These are phyloP conservation scores for Apiospora hydei DNA, from an alignment of 2,329 filamentous ascomycete species.

Conservation along the genomic window DNA sequence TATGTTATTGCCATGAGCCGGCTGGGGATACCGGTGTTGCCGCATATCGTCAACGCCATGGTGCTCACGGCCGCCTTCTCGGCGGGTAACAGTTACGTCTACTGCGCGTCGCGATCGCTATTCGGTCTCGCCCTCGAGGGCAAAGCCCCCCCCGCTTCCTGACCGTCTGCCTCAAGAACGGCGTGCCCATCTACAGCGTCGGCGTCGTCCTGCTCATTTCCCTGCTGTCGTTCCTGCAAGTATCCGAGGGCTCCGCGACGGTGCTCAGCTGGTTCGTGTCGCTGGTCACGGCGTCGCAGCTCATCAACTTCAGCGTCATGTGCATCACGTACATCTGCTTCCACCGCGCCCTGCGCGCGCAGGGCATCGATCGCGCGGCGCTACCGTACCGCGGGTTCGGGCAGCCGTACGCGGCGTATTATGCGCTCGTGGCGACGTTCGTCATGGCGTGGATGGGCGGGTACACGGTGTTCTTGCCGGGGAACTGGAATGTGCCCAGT, in stretches of 20 bases:
- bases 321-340: slow-evolving; percentile 77
- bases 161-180: slow-evolving; percentile 65
- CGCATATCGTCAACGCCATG: slow-evolving; percentile 77
- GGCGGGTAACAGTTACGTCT: slow-evolving; percentile 73
- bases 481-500: slow-evolving; percentile 70
- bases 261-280: slow-evolving; percentile 78
- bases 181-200: slow-evolving; percentile 80
- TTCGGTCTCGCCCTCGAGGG: slow-evolving; percentile 74
- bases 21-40: slow-evolving; percentile 67
- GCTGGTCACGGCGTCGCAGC: slow-evolving; percentile 73
- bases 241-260: slow-evolving; percentile 69
- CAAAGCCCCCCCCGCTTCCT: slow-evolving; percentile 69
- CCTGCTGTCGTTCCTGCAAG: slow-evolving; percentile 76
- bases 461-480: slow-evolving; percentile 77
- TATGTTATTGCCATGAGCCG: slow-evolving; percentile 74
- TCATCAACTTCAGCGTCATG: slow-evolving; percentile 76
- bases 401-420: slow-evolving; percentile 77
- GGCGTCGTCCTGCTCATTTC: slow-evolving; percentile 70
- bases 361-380: slow-evolving; percentile 70
- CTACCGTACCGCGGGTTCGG: slow-evolving; percentile 74
- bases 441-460: slow-evolving; percentile 79
- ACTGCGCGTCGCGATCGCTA: slow-evolving; percentile 72
- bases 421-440: slow-evolving; percentile 67
- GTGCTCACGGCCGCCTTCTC: slow-evolving; percentile 72
- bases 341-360: slow-evolving; percentile 70